Evolutionary conservation across 2,329 filamentous ascomycete species (phyloP).

Genomic region (Cordyceps tenuipes): DNA sequence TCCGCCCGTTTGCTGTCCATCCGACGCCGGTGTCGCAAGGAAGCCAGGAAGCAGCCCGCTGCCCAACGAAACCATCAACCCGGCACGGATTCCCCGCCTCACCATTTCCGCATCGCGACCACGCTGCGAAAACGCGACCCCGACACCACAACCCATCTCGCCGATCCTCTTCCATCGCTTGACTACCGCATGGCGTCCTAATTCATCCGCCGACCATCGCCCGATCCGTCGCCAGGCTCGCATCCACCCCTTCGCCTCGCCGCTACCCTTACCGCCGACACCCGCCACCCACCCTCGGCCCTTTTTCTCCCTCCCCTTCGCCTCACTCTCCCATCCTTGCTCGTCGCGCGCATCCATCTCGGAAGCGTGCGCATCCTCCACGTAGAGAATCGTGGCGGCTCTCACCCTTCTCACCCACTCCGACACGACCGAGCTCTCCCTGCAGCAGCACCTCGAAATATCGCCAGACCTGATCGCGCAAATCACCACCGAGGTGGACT

Average conservation of each 20-base stretch:
- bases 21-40: neutral
- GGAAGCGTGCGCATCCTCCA: slow-evolving; percentile 10
- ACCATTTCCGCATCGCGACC: neutral
- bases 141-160: neutral
- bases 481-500: slow-evolving; percentile 41
- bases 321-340: neutral
- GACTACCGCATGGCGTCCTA: slow-evolving; percentile 4
- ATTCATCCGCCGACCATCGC: neutral
- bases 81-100: slow-evolving; percentile 9
- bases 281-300: neutral
- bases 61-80: slow-evolving; percentile 6
- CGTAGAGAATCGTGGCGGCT: slow-evolving; percentile 43
- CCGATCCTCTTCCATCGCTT: neutral
- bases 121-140: neutral
- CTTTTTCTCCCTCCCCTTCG: neutral
- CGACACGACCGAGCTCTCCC: slow-evolving; percentile 46
- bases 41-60: neutral
- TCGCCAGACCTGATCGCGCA: slow-evolving; percentile 43
- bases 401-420: slow-evolving; percentile 46
- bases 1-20: neutral
- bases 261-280: neutral
- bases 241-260: neutral
- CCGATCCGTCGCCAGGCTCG: neutral
- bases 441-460: slow-evolving; percentile 52
- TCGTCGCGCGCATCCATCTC: slow-evolving; percentile 9